Percentiles rank a stretch among this genome's conserved stretches.
Conservation (phyloP, 169 alveolate genomes). For the Plasmodium fragile region DNA sequence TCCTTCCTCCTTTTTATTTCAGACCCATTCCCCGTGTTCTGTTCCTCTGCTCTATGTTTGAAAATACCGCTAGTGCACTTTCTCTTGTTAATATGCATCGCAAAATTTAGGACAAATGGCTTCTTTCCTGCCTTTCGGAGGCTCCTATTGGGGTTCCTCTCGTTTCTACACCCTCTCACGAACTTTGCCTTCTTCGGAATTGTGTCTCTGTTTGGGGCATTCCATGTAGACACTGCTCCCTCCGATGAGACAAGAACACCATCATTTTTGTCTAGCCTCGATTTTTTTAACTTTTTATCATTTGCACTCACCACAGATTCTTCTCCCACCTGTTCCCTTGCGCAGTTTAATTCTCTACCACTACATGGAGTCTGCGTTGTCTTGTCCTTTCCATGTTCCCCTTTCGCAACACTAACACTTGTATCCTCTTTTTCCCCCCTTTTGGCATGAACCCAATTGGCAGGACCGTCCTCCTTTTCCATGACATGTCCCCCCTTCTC, state of each 20-base stretch:
- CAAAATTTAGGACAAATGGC: conserved; percentile 9
- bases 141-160: not conserved
- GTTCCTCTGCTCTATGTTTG: conserved; percentile 13
- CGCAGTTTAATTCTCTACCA: not conserved
- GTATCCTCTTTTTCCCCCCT: not conserved
- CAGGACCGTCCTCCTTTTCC: not conserved
- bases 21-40: not conserved
- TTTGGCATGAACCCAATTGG: not conserved
- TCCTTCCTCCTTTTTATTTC: conserved; percentile 13
- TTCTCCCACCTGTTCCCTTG: not conserved
- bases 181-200: not conserved
- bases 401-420: not conserved
- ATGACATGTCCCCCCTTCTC: not conserved
- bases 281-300: not conserved
- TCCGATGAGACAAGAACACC: not conserved
- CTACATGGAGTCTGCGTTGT: not conserved
- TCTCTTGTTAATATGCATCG: conserved; percentile 25
- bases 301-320: not conserved
- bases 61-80: conserved; percentile 1
- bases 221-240: not conserved
- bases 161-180: not conserved
- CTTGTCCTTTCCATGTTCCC: not conserved
- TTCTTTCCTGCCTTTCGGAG: conserved; percentile 5
- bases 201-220: not conserved
- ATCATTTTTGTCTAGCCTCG: not conserved